Percentiles rank a stretch among this genome's conserved stretches.
Evolutionary conservation across 371 early-diverging fungal genomes (phyloP).

Genomic region (Cokeromyces recurvatus): DNA sequence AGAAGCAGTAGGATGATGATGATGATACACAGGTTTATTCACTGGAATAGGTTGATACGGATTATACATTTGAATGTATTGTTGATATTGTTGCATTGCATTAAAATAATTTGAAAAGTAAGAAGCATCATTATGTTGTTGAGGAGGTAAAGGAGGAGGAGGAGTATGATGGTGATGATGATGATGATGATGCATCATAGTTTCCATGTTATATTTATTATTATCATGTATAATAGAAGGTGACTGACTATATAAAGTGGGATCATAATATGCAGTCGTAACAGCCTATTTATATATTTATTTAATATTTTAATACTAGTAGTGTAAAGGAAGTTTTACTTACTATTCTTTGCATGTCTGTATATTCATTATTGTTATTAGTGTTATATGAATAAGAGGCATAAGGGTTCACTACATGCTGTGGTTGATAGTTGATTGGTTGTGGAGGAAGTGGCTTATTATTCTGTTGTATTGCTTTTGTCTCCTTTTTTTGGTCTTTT

Average conservation of each 20-base stretch:
- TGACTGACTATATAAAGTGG: slow-evolving; percentile 13
- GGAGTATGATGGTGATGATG: not conserved
- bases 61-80: slow-evolving; percentile 14
- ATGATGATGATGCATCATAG: too few relatives aligned
- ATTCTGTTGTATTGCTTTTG: not conserved
- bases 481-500: not conserved
- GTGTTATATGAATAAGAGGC: slow-evolving; percentile 41
- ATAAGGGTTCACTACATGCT: slow-evolving; percentile 28
- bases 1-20: not conserved
- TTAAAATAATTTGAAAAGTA: too few relatives aligned
- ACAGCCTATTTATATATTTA: slow-evolving; percentile 3
- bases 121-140: not conserved
- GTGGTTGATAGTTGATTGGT: not conserved
- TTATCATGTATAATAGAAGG: not conserved
- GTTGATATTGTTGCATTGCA: not conserved
- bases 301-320: too few relatives aligned
- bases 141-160: not conserved
- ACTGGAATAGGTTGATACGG: slow-evolving; percentile 72
- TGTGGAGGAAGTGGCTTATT: not conserved
- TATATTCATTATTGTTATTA: slow-evolving; percentile 26
- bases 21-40: slow-evolving; percentile 59
- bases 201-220: too few relatives aligned
- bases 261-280: slow-evolving; percentile 23
- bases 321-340: not conserved
- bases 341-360: slow-evolving; percentile 40